Base-by-base conservation (phyloP, 768 basidiomycete species). In the Trametopsis cervina region DNA sequence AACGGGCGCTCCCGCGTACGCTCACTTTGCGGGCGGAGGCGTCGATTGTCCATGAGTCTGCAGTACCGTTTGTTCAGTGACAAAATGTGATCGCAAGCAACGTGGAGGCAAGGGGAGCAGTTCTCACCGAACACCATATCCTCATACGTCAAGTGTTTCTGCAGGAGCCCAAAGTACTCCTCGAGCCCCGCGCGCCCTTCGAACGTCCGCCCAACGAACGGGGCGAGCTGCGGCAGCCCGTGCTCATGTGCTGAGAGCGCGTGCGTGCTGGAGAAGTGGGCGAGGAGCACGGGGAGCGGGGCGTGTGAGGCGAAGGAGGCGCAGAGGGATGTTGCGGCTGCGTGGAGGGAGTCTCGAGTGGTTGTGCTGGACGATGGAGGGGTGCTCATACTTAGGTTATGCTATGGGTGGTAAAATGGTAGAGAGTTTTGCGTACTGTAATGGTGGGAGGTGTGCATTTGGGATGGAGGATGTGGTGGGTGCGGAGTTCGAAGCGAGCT, bases 181-280 rank as follows among this genome's bases (percentile, higher is more conserved):
- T 63, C 61, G 36, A 79, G 63, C 36, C 70, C 75, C 2, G 63
- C 60, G 18, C 49, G 60, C 12, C 79, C 78, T 0, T 57, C 57
- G 59, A 80, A 82, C 11, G 60, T 50, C 22, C 64, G 69, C 24
- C 82, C 81, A 4, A 83, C 57, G 60, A 84, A 84, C n/a, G 81
- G 78, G 9, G 80, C 78, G 27, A 82, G 67, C 27, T 56, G 57
- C 18, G 67, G 63, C 22, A 77, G 66, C 13, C 83, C 83, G 44
- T 84, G 70, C 59, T 83, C 82, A 53, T 74, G 51, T 1, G 70
- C 77, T 42, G 69, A 66, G 46, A 70, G 66, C 46, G 65, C 59
- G 44, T 69, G 65, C 0, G 67, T 67, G 4, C 59, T 62, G 9
- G 80, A 80, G 54, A 83, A 83, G 54, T 74, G 70, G 0, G 69